A percentile compares a stretch with the other conserved stretches of the same genome.
Conservation (phyloP, 805 yeast species). For the Ogataea allantospora region DNA sequence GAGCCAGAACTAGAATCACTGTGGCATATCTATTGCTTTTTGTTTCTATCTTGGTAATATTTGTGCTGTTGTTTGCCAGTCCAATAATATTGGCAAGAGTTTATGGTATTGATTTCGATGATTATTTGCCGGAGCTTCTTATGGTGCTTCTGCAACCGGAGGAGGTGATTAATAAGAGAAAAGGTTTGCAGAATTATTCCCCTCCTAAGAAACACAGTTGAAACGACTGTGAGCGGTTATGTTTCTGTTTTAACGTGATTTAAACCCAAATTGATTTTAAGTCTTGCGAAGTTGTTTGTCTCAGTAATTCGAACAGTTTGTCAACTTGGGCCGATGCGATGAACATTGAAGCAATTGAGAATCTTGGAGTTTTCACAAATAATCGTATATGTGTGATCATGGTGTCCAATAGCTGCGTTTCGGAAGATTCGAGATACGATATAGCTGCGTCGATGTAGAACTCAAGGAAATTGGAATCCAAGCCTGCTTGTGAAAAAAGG, state of each 20-base stretch:
- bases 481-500: conserved; percentile 42
- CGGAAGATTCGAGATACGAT: conserved; percentile 22
- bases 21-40: conserved; percentile 38
- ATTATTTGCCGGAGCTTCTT: conserved; percentile 40
- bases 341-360: conserved; percentile 36
- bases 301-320: conserved; percentile 8
- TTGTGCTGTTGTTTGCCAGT: conserved; percentile 36
- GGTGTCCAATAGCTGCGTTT: conserved; percentile 17
- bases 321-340: conserved; percentile 26
- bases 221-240: neutral
- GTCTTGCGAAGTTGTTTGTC: conserved; percentile 9
- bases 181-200: conserved; percentile 38
- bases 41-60: conserved; percentile 28
- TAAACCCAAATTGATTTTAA: conserved; percentile 17
- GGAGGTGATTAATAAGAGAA: conserved; percentile 27
- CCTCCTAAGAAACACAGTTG: conserved; percentile 24
- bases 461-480: conserved; percentile 49
- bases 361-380: conserved; percentile 38
- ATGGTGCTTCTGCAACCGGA: conserved; percentile 44
- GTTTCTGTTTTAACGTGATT: conserved; percentile 1
- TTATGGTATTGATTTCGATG: conserved; percentile 39
- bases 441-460: conserved; percentile 44
- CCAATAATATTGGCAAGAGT: conserved; percentile 40
- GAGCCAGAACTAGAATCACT: conserved; percentile 37
- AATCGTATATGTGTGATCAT: conserved; percentile 26